These are phyloP conservation scores for Magnaporthiopsis rhizophila DNA, from an alignment of 2,329 filamentous ascomycete genomes.

Conservation along the genomic window DNA sequence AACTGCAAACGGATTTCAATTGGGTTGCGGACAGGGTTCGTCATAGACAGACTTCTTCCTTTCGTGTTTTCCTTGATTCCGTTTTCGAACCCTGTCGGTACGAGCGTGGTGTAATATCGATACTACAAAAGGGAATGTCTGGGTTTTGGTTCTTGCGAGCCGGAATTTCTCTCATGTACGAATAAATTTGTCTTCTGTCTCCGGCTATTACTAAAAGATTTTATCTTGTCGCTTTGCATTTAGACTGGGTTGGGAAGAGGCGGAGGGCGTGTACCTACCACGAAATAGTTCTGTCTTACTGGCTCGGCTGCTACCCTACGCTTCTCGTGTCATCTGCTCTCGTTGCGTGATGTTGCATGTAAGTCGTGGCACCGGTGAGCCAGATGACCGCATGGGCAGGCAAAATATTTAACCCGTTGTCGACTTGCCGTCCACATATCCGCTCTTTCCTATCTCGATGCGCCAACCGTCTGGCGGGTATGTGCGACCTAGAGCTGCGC, in stretches of 20 bases:
- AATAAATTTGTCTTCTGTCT: neutral
- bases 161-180: neutral
- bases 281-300: neutral
- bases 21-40: neutral
- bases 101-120: conserved; percentile 17
- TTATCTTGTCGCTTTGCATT: neutral
- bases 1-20: conserved; percentile 1
- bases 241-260: neutral
- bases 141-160: conserved; percentile 1
- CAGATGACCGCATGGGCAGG: too few relatives aligned
- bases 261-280: neutral
- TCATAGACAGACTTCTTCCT: conserved; percentile 21
- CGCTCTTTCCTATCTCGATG: neutral
- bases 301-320: neutral
- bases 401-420: too few relatives aligned
- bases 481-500: too few relatives aligned
- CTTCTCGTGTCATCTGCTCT: neutral
- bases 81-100: conserved; percentile 12
- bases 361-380: too few relatives aligned
- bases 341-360: too few relatives aligned
- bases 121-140: conserved; percentile 13
- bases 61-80: conserved; percentile 16
- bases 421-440: neutral
- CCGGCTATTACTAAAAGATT: neutral
- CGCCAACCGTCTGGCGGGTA: too few relatives aligned